Evolutionary conservation across 2,329 filamentous ascomycete genomes (phyloP).

Genomic region (Epichloe scottii): DNA sequence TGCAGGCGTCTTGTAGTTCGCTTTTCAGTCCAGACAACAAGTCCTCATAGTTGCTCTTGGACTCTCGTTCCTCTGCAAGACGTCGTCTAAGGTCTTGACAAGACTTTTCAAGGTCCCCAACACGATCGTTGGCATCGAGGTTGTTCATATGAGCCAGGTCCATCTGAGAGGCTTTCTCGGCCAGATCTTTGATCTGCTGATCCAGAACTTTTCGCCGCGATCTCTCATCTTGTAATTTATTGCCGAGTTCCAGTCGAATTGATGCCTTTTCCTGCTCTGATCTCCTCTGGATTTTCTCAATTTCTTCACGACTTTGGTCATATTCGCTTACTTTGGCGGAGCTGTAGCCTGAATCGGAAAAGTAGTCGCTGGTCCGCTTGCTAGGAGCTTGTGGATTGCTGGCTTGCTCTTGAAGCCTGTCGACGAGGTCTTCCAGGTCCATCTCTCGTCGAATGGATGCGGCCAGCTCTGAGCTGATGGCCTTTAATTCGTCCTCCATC

Average conservation of each 20-base stretch:
- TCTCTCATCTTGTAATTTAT: constrained; percentile 80
- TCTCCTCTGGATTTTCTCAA: constrained; percentile 70
- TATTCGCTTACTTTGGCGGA: constrained; percentile 64
- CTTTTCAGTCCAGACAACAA: constrained; percentile 70
- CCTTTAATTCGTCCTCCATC: constrained; percentile 86
- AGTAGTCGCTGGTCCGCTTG: constrained; percentile 90
- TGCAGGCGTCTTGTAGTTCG: constrained; percentile 69
- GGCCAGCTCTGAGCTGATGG: constrained; percentile 86
- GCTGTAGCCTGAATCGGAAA: constrained; percentile 87
- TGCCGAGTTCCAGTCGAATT: constrained; percentile 71
- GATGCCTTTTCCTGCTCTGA: constrained; percentile 87
- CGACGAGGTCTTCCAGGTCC: constrained; percentile 89
- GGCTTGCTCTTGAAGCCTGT: constrained; percentile 70
- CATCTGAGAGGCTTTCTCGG: constrained; percentile 60
- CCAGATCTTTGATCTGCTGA: constrained; percentile 69
- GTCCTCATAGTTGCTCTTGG: constrained; percentile 90
- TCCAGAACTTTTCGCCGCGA: constrained; percentile 64
- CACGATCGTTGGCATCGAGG: constrained; percentile 43
- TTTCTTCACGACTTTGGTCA: constrained; percentile 52
- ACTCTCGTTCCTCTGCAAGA: constrained; percentile 70
- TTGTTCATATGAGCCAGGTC: constrained; percentile 42
- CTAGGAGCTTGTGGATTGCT: constrained; percentile 43
- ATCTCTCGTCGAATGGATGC: constrained; percentile 89
- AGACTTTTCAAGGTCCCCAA: constrained; percentile 66
- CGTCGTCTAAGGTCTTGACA: constrained; percentile 76